These are phyloP conservation scores for Xylaria sp. DNA, from an alignment of 495 filamentous ascomycete species.

Conservation along the genomic window DNA sequence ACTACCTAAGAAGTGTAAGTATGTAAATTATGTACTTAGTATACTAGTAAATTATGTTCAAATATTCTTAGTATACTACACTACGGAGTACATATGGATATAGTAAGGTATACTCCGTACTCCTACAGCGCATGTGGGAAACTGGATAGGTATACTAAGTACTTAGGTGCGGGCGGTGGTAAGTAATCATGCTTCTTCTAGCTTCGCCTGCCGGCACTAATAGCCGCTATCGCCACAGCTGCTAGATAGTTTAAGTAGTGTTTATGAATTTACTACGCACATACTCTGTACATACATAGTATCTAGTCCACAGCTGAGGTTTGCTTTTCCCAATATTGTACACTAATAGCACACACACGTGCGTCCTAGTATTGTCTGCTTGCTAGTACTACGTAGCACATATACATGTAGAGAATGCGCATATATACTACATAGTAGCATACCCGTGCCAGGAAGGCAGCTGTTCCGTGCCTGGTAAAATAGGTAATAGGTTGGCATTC, in stretches of 20 bases:
- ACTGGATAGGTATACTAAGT: not conserved
- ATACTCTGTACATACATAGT: too few relatives aligned
- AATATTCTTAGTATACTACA: too few relatives aligned
- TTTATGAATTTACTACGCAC: not conserved
- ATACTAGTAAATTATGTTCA: too few relatives aligned
- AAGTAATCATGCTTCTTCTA: slow-evolving; percentile 7
- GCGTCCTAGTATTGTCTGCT: not conserved
- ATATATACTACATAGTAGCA: too few relatives aligned
- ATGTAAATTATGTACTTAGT: too few relatives aligned
- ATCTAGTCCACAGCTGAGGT: not conserved
- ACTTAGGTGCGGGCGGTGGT: not conserved
- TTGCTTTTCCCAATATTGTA: too few relatives aligned
- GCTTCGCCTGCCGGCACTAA: slow-evolving; percentile 9
- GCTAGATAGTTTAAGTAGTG: not conserved
- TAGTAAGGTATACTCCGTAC: too few relatives aligned
- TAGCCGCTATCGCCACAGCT: not conserved
- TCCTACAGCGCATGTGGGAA: not conserved
- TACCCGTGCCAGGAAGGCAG: not conserved
- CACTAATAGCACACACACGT: not conserved
- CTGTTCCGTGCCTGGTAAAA: not conserved
- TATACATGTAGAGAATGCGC: too few relatives aligned
- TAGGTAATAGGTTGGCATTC: not conserved
- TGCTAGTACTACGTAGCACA: too few relatives aligned
- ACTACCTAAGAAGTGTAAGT: too few relatives aligned
- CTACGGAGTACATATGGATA: too few relatives aligned